Base-by-base conservation (phyloP, 2,329 filamentous ascomycete genomes). In the Cytospora chrysosperma region DNA sequence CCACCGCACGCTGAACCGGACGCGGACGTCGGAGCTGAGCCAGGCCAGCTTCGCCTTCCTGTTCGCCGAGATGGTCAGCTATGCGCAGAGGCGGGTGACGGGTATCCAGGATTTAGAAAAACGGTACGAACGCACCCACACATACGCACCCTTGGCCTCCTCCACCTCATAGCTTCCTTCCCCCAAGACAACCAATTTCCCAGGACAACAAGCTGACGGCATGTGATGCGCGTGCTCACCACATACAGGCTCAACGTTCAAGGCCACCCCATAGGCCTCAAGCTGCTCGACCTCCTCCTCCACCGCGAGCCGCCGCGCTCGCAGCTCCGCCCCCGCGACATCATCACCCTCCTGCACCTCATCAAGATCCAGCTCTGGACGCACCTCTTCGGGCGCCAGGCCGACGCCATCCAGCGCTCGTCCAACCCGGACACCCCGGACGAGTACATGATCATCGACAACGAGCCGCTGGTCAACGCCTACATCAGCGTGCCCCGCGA, bases 391-490 rank as follows among this genome's bases (percentile, higher is more conserved):
- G 88, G 87, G 43, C 90, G 94, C 1, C 89, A 93, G 62, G 95
- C 95, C 30, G 94, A 98, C 78, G 90, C 92, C 21, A 87, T 99
- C 64, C 95, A 99, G 79, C 93, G 95, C 78, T 92, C 88, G 64
- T 88, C 88, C 60, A 89, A 91, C 71, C 88, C 91, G 10, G 86
- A 88, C 59, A 94, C 93, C 59, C 89, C 92, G 10, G 92, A 95
- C 70, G 94, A 98, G 80, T 99, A 98, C 82, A 98, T 99, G 94
- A 95, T 99, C 71, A 92, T 93, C 71, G 95, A 99, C 79, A 98
- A 99, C 78, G 95, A 98, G 75, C 95, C 95, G 26, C 83, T 98
- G 57, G 94, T 98, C 47, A 98, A 97, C 77, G 89, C 90, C 67
- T 98, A 95, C 79, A 90, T 99, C 73, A 92, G 88, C 71, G 90